A percentile compares a stretch with the other conserved stretches of the same genome.
Conservation (phyloP, 371 early-diverging fungal genomes). For the Mucor saturninus region DNA sequence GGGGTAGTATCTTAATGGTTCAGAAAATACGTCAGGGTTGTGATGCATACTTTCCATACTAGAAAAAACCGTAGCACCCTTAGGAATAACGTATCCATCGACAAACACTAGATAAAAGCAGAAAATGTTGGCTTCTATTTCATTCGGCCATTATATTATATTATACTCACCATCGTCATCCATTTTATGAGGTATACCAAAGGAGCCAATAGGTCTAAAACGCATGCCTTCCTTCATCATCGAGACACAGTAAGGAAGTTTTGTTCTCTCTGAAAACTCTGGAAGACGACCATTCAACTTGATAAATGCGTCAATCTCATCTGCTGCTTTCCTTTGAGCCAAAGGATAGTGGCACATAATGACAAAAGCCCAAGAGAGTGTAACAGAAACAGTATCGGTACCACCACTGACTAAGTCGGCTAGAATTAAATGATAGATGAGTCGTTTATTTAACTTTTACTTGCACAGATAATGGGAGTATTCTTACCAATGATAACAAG, state of each 20-base stretch:
- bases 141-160: no score
- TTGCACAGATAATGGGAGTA: no score
- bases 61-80: slow-evolving; percentile 3
- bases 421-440: neutral
- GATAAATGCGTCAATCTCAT: slow-evolving; percentile 23
- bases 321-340: slow-evolving; percentile 14
- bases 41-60: slow-evolving; percentile 22
- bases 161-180: slow-evolving; percentile 18
- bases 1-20: slow-evolving; percentile 17
- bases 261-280: slow-evolving; percentile 13
- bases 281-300: slow-evolving; percentile 11
- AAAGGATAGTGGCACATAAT: slow-evolving; percentile 16
- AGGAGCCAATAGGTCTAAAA: slow-evolving; percentile 6
- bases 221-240: slow-evolving; percentile 23
- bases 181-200: slow-evolving; percentile 20
- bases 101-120: neutral
- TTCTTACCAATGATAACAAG: slow-evolving; percentile 9
- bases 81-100: slow-evolving; percentile 17
- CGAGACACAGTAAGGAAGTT: slow-evolving; percentile 14
- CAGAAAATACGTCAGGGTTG: slow-evolving; percentile 9
- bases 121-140: no score
- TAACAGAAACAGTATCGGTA: slow-evolving; percentile 20
- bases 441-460: no score
- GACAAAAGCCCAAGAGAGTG: slow-evolving; percentile 21
- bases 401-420: slow-evolving; percentile 26